A percentile compares a stretch with the other conserved stretches of the same genome.
Evolutionary conservation across 2,329 filamentous ascomycete species (phyloP).

Genomic region (Metarhizium brunneum): DNA sequence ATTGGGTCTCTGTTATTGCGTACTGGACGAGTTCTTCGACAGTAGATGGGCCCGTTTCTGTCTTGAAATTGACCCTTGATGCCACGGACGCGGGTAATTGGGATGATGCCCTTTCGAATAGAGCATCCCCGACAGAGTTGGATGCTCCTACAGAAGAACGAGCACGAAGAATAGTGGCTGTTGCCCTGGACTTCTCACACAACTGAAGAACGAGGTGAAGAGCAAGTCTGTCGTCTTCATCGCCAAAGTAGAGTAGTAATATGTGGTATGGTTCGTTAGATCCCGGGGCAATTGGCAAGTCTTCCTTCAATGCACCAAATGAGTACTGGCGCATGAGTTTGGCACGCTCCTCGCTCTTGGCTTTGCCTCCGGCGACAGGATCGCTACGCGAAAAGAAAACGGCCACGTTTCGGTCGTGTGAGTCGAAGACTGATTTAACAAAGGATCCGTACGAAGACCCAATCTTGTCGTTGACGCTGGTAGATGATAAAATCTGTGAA

Average conservation of each 20-base stretch:
- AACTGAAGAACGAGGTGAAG: conserved; percentile 77
- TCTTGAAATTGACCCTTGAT: conserved; percentile 13
- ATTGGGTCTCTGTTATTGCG: conserved; percentile 7
- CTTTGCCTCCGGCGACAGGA: conserved; percentile 29
- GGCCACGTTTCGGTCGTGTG: conserved; percentile 60
- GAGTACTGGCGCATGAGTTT: conserved; percentile 45
- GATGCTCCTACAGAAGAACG: not conserved
- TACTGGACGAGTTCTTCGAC: conserved; percentile 15
- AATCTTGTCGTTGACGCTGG: conserved; percentile 25
- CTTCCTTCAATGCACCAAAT: conserved; percentile 44
- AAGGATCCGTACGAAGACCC: conserved; percentile 58
- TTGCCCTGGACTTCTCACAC: conserved; percentile 68
- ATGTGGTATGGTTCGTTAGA: conserved; percentile 69
- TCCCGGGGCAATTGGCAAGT: conserved; percentile 47
- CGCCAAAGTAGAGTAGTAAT: conserved; percentile 81
- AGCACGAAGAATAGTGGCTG: conserved; percentile 57
- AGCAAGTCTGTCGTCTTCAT: conserved; percentile 70
- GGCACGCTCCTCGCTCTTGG: conserved; percentile 20
- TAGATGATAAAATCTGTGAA: conserved; percentile 19
- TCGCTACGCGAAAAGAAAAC: conserved; percentile 64
- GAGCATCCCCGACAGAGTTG: conserved; percentile 2
- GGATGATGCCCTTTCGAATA: conserved; percentile 8
- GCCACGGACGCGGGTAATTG: conserved; percentile 6
- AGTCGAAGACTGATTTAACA: conserved; percentile 56
- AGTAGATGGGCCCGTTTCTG: conserved; percentile 7